Evolutionary conservation across 179 eudicot species (phyloP), one percentile per base, ranked within the genome.

Genomic region (Beta macrorhiza): DNA sequence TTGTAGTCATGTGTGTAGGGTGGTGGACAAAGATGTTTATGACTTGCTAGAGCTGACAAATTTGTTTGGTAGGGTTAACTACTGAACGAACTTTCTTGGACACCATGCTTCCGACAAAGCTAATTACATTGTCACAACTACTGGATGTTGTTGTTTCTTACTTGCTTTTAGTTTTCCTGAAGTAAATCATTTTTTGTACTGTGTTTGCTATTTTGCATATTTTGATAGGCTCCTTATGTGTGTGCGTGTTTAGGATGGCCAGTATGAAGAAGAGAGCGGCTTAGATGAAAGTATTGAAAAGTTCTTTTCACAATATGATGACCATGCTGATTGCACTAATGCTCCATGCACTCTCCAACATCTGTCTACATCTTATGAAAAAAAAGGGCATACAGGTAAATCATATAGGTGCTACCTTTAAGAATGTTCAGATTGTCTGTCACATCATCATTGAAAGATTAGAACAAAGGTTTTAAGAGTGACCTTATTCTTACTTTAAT

Each of bases 301-400:
- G 74, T 55, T 72, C 22, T 72, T 82, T 49, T 71, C 81, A 42
- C 65, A 78, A 32, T 72, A 72, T 82, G 84, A 72, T 72, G 84
- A 77, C 25, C 73, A 64, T 37, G 51, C 61, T 57, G 69, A 58
- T 73, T 77, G 16, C 45, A 55, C 14, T 17, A 49, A 69, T 29
- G 55, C 14, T 47, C 19, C 80, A 57, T 29, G 63, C 68, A 53
- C 47, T 63, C 51, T 42, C 58, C 84, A 52, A 52, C 57, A 74
- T 14, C 44, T 47, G 8, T 72, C 67, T 20, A 22, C 44, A 72
- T 22, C 81, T 13, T 63, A 69, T 63, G 78, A 8, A 16, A 72
- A 78, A n/a, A 37, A 72, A 20, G 73, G 52, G 51, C 81, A 55
- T 19, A 63, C 78, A 72, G 84, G 84, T 78, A 82, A 53, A 57